Conservation (phyloP, 345 rosid species). For the Corchorus olitorius region DNA sequence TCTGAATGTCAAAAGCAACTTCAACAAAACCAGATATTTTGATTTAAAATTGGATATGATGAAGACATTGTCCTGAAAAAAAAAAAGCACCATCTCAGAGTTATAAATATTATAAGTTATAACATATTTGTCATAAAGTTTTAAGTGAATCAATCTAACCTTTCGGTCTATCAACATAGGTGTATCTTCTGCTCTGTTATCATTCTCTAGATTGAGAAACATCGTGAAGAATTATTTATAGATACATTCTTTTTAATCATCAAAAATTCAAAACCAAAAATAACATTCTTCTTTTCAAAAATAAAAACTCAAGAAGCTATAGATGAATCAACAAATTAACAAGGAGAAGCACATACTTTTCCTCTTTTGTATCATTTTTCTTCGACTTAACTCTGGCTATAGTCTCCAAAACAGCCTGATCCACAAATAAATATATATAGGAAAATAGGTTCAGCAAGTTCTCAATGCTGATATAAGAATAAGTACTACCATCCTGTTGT, state of each 20-base stretch:
- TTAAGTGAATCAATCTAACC: slow-evolving; percentile 39
- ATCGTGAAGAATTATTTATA: no score
- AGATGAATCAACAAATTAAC: neutral
- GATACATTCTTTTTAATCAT: neutral
- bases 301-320: neutral
- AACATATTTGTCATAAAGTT: neutral
- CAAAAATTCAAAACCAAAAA: slow-evolving; percentile 7
- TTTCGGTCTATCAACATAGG: slow-evolving; percentile 92
- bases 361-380: slow-evolving; percentile 78
- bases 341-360: slow-evolving; percentile 58
- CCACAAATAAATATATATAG: neutral
- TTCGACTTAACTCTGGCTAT: slow-evolving; percentile 67
- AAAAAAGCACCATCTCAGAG: slow-evolving; percentile 3
- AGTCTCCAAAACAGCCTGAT: slow-evolving; percentile 87
- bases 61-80: slow-evolving; percentile 87
- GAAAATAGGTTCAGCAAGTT: neutral
- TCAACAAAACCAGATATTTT: slow-evolving; percentile 58
- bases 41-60: slow-evolving; percentile 97
- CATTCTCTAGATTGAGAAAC: slow-evolving; percentile 89
- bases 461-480: slow-evolving; percentile 4
- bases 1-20: slow-evolving; percentile 1
- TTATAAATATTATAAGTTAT: neutral
- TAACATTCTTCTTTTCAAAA: neutral
- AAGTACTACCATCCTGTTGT: slow-evolving; percentile 58
- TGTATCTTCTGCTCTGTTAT: slow-evolving; percentile 85